Evolutionary conservation across 176 grass and related monocot genomes (phyloP).

Genomic region (Chloris gayana): DNA sequence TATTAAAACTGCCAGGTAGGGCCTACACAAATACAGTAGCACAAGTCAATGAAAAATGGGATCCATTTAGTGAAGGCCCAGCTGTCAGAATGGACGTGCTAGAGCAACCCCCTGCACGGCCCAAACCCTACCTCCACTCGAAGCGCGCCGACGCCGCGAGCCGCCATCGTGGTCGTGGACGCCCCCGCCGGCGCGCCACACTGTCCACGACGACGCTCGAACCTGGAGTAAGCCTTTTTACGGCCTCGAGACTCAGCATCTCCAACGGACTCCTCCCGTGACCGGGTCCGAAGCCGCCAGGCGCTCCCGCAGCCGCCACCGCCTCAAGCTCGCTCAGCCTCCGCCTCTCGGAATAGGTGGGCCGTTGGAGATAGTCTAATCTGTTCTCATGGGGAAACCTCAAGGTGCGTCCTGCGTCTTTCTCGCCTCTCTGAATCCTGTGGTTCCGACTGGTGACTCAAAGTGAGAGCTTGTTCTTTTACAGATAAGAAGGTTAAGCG

Average conservation of each 20-base stretch:
- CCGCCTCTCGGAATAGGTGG: no score
- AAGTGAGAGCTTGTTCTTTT: neutral
- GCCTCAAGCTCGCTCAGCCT: no score
- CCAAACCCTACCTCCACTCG: constrained; percentile 21
- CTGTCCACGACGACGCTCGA: neutral
- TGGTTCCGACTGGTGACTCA: neutral
- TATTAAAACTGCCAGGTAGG: constrained; percentile 26
- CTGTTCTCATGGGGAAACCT: constrained; percentile 50
- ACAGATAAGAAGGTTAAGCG: constrained; percentile 55
- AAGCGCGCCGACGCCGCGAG: neutral
- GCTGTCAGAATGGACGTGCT: neutral
- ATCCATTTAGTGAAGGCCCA: neutral
- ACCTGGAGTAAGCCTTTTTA: neutral
- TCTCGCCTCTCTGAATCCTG: neutral
- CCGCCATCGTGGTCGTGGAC: neutral
- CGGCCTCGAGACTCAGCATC: no score
- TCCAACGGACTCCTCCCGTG: no score
- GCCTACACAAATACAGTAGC: neutral
- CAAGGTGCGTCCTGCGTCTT: constrained; percentile 29
- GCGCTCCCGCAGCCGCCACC: no score
- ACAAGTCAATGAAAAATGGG: constrained; percentile 14
- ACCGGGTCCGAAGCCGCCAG: no score
- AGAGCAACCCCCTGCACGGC: neutral
- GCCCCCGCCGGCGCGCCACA: constrained; percentile 17
- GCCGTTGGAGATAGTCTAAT: no score